Conservation (phyloP, 2,329 filamentous ascomycete genomes). For the Beauveria rudraprayagi region DNA sequence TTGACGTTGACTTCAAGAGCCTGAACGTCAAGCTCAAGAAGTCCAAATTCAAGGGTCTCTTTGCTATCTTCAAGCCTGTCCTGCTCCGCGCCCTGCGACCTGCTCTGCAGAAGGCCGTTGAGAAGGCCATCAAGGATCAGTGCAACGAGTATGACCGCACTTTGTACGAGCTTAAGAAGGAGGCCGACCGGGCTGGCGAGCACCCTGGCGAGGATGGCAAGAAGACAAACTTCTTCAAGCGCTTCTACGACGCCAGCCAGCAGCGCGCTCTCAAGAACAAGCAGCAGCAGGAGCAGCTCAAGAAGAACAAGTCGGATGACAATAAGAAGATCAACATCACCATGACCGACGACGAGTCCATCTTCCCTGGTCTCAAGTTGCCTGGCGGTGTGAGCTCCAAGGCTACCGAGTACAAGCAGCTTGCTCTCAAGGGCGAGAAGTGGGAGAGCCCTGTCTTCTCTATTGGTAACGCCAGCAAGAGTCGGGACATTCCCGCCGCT, state of each 20-base stretch:
- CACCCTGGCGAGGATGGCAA: constrained; percentile 54
- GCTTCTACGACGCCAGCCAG: constrained; percentile 70
- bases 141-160: constrained; percentile 67
- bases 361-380: constrained; percentile 78
- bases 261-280: constrained; percentile 67
- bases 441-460: constrained; percentile 95
- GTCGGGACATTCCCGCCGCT: constrained; percentile 59
- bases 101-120: constrained; percentile 75
- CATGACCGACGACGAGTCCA: constrained; percentile 65
- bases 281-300: constrained; percentile 60
- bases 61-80: constrained; percentile 77
- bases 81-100: constrained; percentile 78
- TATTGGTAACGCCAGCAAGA: constrained; percentile 69
- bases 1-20: constrained; percentile 72
- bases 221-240: constrained; percentile 74
- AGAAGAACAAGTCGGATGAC: constrained; percentile 5
- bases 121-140: constrained; percentile 81
- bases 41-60: constrained; percentile 90
- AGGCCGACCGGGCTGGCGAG: constrained; percentile 65
- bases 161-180: constrained; percentile 69
- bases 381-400: constrained; percentile 81
- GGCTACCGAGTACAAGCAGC: constrained; percentile 86
- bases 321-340: constrained; percentile 53
- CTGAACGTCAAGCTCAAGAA: constrained; percentile 86
- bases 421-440: constrained; percentile 78